These are phyloP conservation scores for Trametes pubescens DNA, from an alignment of 1,284 basidiomycete species.

Conservation along the genomic window DNA sequence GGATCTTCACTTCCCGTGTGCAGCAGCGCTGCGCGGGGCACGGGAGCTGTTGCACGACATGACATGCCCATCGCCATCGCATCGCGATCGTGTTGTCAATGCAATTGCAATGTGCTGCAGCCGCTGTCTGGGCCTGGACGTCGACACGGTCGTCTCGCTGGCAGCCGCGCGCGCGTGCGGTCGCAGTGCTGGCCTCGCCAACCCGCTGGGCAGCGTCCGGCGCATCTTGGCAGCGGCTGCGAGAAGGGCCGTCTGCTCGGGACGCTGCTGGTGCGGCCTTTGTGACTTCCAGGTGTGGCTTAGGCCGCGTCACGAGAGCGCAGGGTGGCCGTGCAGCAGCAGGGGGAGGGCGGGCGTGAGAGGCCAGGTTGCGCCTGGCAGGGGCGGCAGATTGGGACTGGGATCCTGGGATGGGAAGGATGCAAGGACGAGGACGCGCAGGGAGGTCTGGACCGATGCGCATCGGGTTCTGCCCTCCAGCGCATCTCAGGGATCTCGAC, in stretches of 20 bases:
- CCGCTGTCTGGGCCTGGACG: background rate
- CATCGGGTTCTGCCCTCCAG: slow-evolving; percentile 1
- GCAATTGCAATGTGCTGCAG: background rate
- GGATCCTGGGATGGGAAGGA: too few species aligned
- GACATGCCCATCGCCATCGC: background rate
- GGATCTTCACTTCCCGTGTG: slow-evolving; percentile 16
- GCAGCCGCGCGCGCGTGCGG: too few species aligned
- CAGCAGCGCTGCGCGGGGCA: background rate
- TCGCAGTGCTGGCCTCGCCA: too few species aligned
- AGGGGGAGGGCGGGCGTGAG: background rate
- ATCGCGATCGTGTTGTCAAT: slow-evolving; percentile 3
- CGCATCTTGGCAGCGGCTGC: background rate
- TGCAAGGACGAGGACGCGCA: too few species aligned
- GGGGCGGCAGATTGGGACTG: background rate
- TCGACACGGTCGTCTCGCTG: too few species aligned
- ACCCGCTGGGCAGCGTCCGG: background rate
- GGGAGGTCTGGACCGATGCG: slow-evolving; percentile 5
- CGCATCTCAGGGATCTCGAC: background rate
- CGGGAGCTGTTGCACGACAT: background rate
- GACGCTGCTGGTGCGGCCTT: slow-evolving; percentile 18
- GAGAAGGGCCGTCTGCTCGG: slow-evolving; percentile 9
- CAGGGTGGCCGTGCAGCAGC: background rate
- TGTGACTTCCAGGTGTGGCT: slow-evolving; percentile 9
- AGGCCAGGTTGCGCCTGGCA: too few species aligned
- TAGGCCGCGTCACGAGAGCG: slow-evolving; percentile 14